Percentiles rank a stretch among this genome's conserved stretches.
phyloP scores from a whole-genome alignment of 805 yeast genomes.

The Zygosaccharomyces bailii region DNA sequence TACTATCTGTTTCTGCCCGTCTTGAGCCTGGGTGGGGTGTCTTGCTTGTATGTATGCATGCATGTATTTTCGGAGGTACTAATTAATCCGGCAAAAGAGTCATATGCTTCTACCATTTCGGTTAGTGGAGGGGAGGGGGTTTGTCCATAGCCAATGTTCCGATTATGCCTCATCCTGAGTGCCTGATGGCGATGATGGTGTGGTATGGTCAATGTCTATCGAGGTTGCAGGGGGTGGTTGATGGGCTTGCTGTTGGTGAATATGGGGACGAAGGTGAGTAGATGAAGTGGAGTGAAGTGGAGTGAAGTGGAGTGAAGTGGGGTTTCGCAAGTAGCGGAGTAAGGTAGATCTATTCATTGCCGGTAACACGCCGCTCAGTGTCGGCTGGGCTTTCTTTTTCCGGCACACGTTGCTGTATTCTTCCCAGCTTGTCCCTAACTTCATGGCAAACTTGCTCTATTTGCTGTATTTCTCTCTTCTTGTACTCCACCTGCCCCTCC shows the following conservation, averaged over 20 bases:
- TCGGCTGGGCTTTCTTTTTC: neutral
- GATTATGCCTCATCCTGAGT: neutral
- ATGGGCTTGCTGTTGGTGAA: neutral
- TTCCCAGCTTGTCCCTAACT: slow-evolving; percentile 39
- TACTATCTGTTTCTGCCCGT: neutral
- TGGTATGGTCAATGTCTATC: no score
- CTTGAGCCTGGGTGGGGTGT: neutral
- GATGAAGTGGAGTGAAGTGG: no score
- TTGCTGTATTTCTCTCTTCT: slow-evolving; percentile 49
- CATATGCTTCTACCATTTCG: neutral
- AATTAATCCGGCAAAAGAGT: neutral
- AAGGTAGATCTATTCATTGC: neutral
- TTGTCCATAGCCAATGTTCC: neutral
- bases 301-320: no score
- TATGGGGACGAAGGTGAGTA: no score
- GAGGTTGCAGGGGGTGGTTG: neutral
- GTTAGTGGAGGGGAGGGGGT: neutral
- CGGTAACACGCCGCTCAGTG: neutral
- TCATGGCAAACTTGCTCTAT: slow-evolving; percentile 41
- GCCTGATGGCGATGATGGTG: neutral
- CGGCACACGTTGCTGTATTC: slow-evolving; percentile 24
- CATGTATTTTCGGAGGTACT: neutral
- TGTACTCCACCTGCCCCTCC: slow-evolving; percentile 65
- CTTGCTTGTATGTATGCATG: neutral
- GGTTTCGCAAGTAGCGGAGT: no score